These are phyloP conservation scores for Phylloporus scabripes DNA, from an alignment of 768 basidiomycete genomes.

Conservation along the genomic window DNA sequence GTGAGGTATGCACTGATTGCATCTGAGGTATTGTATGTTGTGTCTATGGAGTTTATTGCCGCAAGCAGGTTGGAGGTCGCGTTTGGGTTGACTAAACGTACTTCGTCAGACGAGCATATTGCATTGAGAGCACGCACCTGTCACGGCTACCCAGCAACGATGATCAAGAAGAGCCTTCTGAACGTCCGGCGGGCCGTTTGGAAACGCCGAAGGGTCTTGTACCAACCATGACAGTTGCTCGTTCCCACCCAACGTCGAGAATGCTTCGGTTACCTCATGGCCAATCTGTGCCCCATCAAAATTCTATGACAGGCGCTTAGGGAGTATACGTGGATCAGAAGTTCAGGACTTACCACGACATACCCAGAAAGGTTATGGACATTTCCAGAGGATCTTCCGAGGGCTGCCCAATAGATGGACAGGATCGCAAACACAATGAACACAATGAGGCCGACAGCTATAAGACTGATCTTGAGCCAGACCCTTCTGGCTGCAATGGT, in stretches of 20 bases:
- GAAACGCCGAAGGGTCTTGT: conserved; percentile 39
- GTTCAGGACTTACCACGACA: conserved; percentile 45
- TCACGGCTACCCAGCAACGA: conserved; percentile 48
- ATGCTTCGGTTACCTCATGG: conserved; percentile 36
- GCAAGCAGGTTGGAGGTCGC: conserved; percentile 34
- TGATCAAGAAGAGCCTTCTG: conserved; percentile 44
- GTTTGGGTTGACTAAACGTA: conserved; percentile 36
- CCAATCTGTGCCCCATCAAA: conserved; percentile 56
- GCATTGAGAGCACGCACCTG: conserved; percentile 36
- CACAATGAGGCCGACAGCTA: conserved; percentile 33
- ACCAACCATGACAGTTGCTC: conserved; percentile 44
- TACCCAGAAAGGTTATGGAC: conserved; percentile 45
- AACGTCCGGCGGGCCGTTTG: conserved; percentile 40
- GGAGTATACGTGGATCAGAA: background rate
- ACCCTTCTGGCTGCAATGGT: conserved; percentile 30
- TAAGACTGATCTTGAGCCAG: conserved; percentile 40
- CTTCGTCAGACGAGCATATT: background rate
- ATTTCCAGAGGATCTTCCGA: conserved; percentile 39
- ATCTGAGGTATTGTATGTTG: conserved; percentile 41
- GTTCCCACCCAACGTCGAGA: conserved; percentile 27
- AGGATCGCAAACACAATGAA: conserved; percentile 46
- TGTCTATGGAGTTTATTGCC: conserved; percentile 37
- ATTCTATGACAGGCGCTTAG: conserved; percentile 35
- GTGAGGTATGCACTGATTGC: conserved; percentile 46
- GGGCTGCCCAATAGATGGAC: conserved; percentile 57